Evolutionary conservation across 208 protist species (phyloP).

Genomic region (Acanthamoeba lugdunensis): DNA sequence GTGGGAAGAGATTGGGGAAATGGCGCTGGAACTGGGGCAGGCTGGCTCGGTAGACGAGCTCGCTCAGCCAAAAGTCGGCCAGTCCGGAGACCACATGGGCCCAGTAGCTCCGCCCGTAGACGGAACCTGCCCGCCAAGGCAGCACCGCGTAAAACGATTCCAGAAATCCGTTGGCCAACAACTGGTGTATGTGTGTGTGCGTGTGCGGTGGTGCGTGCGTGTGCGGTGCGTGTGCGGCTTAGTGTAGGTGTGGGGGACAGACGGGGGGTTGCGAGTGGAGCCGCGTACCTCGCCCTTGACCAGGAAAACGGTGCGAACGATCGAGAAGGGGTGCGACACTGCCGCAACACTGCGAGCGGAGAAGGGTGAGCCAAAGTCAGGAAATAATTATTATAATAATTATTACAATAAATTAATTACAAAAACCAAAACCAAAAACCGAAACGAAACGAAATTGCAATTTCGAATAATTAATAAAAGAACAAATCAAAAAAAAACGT

Average conservation of each 20-base stretch:
- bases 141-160: not conserved
- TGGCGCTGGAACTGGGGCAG: not conserved
- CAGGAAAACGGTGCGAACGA: not conserved
- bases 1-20: not conserved
- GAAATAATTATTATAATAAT: not conserved
- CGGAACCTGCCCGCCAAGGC: not conserved
- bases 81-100: not conserved
- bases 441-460: too few species aligned
- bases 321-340: not conserved
- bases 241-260: not conserved
- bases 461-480: too few species aligned
- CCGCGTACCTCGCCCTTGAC: not conserved
- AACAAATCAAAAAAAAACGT: too few species aligned
- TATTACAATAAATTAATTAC: too few species aligned
- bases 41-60: not conserved
- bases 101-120: conserved; percentile 9
- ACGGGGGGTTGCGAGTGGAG: not conserved
- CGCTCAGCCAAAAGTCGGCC: not conserved
- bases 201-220: too few species aligned
- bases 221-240: too few species aligned
- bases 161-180: not conserved
- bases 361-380: too few species aligned
- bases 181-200: not conserved
- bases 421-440: too few species aligned
- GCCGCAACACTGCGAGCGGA: not conserved